phyloP scores from a whole-genome alignment of 1,284 basidiomycete species.

The Irpex sp. region DNA sequence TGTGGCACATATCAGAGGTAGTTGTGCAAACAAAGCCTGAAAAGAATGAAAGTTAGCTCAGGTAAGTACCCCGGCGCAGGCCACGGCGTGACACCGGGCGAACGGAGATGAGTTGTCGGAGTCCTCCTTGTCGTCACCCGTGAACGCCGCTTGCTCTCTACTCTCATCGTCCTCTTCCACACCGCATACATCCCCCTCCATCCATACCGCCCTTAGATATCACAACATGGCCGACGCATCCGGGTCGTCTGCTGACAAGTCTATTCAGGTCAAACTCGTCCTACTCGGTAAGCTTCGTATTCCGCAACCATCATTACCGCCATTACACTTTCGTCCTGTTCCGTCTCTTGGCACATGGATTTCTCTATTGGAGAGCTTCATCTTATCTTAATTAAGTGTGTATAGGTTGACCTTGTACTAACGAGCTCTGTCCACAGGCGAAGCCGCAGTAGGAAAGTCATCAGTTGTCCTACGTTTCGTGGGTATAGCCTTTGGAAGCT shows the following conservation, averaged over 20 bases:
- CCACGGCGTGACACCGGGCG: neutral
- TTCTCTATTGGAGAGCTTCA: neutral
- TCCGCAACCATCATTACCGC: neutral
- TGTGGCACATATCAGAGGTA: no score
- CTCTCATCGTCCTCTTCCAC: slow-evolving; percentile 8
- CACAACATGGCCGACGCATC: slow-evolving; percentile 66
- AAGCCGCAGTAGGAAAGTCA: slow-evolving; percentile 99
- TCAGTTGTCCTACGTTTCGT: slow-evolving; percentile 98
- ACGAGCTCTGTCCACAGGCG: slow-evolving; percentile 50
- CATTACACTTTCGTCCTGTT: neutral
- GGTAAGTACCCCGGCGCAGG: no score
- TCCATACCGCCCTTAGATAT: slow-evolving; percentile 8
- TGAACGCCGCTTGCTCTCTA: slow-evolving; percentile 23
- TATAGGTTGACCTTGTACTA: neutral
- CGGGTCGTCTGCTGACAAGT: slow-evolving; percentile 74
- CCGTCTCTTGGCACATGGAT: neutral
- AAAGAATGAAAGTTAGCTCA: no score
- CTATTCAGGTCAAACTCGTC: slow-evolving; percentile 89
- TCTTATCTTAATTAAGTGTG: neutral
- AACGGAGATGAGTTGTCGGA: slow-evolving; percentile 3
- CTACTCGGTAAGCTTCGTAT: slow-evolving; percentile 60
- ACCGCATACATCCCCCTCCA: slow-evolving; percentile 14
- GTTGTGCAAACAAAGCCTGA: no score
- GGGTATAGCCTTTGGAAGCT: slow-evolving; percentile 30
- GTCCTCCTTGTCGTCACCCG: slow-evolving; percentile 14